These are phyloP conservation scores for Kregervanrija pseudodelftensis DNA, from an alignment of 805 yeast species.

Conservation along the genomic window DNA sequence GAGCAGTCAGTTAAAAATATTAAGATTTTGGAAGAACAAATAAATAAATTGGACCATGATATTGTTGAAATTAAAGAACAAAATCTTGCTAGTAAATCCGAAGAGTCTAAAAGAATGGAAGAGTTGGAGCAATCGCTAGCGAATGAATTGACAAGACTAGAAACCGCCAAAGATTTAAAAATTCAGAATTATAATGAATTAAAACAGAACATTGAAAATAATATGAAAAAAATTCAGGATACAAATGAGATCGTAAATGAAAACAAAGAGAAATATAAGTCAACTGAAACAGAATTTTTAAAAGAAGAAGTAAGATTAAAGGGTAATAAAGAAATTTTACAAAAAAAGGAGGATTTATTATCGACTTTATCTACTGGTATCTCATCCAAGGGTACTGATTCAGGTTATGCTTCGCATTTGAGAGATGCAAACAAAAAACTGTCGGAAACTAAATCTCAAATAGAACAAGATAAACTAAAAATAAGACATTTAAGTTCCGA, in stretches of 20 bases:
- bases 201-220: constrained; percentile 24
- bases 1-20: constrained; percentile 14
- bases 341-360: constrained; percentile 66
- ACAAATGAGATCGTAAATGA: constrained; percentile 9
- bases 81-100: constrained; percentile 54
- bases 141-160: constrained; percentile 60
- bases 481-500: constrained; percentile 40
- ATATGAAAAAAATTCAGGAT: constrained; percentile 28
- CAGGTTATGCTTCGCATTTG: constrained; percentile 72
- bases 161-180: constrained; percentile 55
- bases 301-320: constrained; percentile 37
- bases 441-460: constrained; percentile 44
- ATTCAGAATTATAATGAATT: constrained; percentile 54
- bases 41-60: constrained; percentile 46
- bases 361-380: constrained; percentile 84
- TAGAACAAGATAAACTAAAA: constrained; percentile 54
- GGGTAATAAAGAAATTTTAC: constrained; percentile 38
- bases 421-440: constrained; percentile 52
- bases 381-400: constrained; percentile 73
- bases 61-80: constrained; percentile 42
- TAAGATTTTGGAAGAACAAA: constrained; percentile 34
- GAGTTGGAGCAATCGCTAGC: constrained; percentile 44
- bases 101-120: constrained; percentile 54
- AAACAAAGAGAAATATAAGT: constrained; percentile 27
- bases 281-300: constrained; percentile 39